Base-by-base conservation (phyloP, 768 basidiomycete genomes). In the Suillus alpinus region DNA sequence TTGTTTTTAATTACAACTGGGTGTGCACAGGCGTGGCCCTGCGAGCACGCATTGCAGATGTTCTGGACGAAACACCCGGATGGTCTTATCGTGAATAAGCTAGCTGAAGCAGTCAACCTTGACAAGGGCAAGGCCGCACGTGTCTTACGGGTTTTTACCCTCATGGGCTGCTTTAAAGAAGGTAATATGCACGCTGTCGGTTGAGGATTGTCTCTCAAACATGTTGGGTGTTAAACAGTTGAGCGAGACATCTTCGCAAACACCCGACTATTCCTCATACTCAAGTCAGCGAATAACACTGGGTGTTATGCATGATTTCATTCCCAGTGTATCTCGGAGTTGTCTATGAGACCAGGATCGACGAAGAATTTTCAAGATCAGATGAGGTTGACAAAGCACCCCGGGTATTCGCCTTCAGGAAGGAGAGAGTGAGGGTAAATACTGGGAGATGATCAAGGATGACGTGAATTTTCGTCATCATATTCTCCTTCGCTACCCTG, bases 151-250 rank as follows among this genome's bases (percentile, higher is more conserved):
- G 57, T 66, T 4, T 72, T 75, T 26, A 69, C 74, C 0, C 64
- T 67, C 20, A 68, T 67, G 29, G 72, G 72, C n/a, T 72, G 67
- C 49, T 75, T 75, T 59, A 65, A 41, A 1, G 75, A 75, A 68
- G 69, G n/a, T 64, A 44, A 47, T 47, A 26, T 26, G n/a, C 34
- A 36, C 6, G 37, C 20, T 56, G 18, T 29, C 16, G 12, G 20
- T 36, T 55, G 20, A 26, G 10, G n/a, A 26, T 10, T 20, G n/a
- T 8, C 3, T 13, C 6, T 7, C 3, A 10, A 20, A n/a, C n/a
- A n/a, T n/a, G n/a, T n/a, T n/a, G n/a, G n/a, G n/a, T n/a, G n/a
- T n/a, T n/a, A n/a, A n/a, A n/a, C 59, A 71, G 74, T 76, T 10
- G 57, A 62, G 12, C 64, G 66, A 14, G 67, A 74, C 18, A 57